Base-by-base conservation (phyloP, 2,329 filamentous ascomycete genomes). In the Hymenoscyphus linearis region DNA sequence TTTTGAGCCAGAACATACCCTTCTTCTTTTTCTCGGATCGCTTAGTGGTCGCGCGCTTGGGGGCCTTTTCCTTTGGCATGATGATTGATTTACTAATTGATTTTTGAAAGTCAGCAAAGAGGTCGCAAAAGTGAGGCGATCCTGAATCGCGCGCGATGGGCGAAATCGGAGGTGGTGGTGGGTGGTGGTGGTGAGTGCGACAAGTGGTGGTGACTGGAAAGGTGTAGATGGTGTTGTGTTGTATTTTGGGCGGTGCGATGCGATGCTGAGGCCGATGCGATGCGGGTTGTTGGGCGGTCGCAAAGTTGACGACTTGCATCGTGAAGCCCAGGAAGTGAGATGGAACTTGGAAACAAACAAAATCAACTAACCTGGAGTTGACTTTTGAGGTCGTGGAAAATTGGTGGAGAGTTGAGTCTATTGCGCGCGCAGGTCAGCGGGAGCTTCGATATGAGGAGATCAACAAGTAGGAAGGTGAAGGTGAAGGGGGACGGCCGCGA, bases 61-160 rank as follows among this genome's bases (percentile, higher is more conserved):
- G 81, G 66, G 80, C 77, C 77, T 84, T 84, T 70, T 86, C 85
- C 80, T 89, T 89, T 73, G 86, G 86, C 87, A 90, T 89, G 66
- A 62, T 64, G 57, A 63, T 58, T 52, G 63, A 68, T 55, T 27
- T n/a, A 34, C 54, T 53, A 60, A 27, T 56, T 64, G 12, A 27
- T 55, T 59, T 26, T 61, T 53, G 61, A 52, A n/a, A 40, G 59
- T 25, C 26, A 34, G 58, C 35, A 22, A 36, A 52, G 26, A 22
- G 55, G 59, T 57, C 59, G 59, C 54, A 53, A 60, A 60, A 34
- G 13, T 57, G 52, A 55, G 52, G 35, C 36, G 35, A 44, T 36
- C 58, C n/a, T 27, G 25, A 34, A 53, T n/a, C 7, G 25, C 3
- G 25, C 44, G 44, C 44, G 52, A 53, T 16, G 26, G 9, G 26